Conservation (phyloP, 1,139 yeast species). For the Yamadazyma diospyri region DNA sequence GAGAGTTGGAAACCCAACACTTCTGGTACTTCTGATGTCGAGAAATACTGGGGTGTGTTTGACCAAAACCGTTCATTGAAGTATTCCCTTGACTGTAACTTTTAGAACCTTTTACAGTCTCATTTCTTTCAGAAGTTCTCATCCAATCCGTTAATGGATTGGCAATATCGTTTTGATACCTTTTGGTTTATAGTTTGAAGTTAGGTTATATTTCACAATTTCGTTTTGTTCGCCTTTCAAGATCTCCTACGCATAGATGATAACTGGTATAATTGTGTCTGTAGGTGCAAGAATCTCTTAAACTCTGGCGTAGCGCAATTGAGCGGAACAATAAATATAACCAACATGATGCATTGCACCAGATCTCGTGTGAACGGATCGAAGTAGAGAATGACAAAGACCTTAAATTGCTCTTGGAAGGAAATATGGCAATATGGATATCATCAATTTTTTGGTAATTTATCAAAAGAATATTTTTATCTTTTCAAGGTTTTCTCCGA, state of each 20-base stretch:
- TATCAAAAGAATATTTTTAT: neutral
- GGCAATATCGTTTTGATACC: slow-evolving; percentile 5
- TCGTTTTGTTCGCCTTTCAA: neutral
- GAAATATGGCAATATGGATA: too few species aligned
- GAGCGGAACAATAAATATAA: too few species aligned
- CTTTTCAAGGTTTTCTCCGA: neutral
- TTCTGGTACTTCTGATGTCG: slow-evolving; percentile 81
- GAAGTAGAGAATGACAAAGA: too few species aligned
- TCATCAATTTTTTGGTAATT: neutral
- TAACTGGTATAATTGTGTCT: too few species aligned
- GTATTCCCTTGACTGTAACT: slow-evolving; percentile 58
- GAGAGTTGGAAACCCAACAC: slow-evolving; percentile 95
- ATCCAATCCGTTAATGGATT: neutral
- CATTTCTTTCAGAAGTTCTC: neutral
- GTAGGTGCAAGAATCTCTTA: too few species aligned
- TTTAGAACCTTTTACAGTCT: neutral
- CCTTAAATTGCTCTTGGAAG: too few species aligned
- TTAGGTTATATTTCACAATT: slow-evolving; percentile 1
- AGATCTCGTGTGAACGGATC: too few species aligned
- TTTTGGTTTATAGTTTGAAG: slow-evolving; percentile 3
- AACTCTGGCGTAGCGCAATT: too few species aligned
- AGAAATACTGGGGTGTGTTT: slow-evolving; percentile 92
- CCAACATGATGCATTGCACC: too few species aligned
- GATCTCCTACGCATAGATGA: neutral
- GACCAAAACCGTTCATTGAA: slow-evolving; percentile 54